These are phyloP conservation scores for Conticribra guillardii DNA, from an alignment of 108 stramenopile species.

Conservation along the genomic window DNA sequence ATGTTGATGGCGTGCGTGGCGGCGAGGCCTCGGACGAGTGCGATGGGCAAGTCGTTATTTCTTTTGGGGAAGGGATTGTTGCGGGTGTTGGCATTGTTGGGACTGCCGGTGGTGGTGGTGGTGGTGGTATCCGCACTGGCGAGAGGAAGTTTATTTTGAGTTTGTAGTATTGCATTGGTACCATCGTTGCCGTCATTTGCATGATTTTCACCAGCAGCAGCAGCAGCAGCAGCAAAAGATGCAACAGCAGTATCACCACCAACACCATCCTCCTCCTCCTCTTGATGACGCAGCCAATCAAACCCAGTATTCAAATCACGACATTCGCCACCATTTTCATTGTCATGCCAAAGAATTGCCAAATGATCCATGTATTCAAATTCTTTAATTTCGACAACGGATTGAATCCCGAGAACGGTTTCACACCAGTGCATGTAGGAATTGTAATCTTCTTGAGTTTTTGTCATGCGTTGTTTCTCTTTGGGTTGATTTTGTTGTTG, in stretches of 20 bases:
- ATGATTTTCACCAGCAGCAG: constrained; percentile 4
- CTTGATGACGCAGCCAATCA: constrained; percentile 34
- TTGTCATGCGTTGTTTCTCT: background rate
- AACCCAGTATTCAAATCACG: constrained; percentile 33
- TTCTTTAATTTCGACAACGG: constrained; percentile 64
- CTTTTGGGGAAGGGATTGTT: background rate
- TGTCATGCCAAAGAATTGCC: constrained; percentile 48
- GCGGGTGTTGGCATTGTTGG: background rate
- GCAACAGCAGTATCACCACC: too few relatives aligned
- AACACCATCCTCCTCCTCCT: too few relatives aligned
- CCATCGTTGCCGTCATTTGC: constrained; percentile 7
- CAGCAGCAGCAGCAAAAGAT: constrained; percentile 6
- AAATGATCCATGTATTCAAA: constrained; percentile 76
- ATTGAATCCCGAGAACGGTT: constrained; percentile 61
- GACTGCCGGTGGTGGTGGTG: background rate
- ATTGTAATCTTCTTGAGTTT: constrained; percentile 25
- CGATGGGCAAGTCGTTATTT: too few relatives aligned
- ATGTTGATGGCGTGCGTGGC: constrained; percentile 60
- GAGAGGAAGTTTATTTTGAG: constrained; percentile 18
- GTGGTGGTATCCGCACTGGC: too few relatives aligned
- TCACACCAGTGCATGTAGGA: constrained; percentile 66
- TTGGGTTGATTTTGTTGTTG: background rate
- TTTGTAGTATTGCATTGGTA: background rate
- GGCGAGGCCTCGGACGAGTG: constrained; percentile 77
- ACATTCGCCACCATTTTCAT: constrained; percentile 44